Percentiles rank a stretch among this genome's conserved stretches.
phyloP scores from a whole-genome alignment of 768 basidiomycete species.

The Leccinum pellstonianum region DNA sequence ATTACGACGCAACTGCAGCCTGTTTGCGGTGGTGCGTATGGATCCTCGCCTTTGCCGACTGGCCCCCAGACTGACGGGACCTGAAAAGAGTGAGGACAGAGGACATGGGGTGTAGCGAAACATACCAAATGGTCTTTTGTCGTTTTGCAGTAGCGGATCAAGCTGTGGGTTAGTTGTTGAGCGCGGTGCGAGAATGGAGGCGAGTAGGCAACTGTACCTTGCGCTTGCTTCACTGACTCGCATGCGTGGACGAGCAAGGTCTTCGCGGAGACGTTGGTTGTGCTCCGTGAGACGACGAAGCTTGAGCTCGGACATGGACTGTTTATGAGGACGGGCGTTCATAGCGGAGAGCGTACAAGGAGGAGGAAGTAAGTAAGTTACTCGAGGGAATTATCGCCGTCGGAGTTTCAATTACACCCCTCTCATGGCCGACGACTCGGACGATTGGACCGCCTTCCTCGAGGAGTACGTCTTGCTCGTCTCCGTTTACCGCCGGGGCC shows the following conservation, averaged over 20 bases:
- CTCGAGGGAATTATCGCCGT: not conserved
- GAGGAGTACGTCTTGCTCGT: conserved; percentile 20
- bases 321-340: conserved; percentile 80
- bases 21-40: conserved; percentile 80
- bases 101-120: conserved; percentile 28
- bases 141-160: conserved; percentile 92
- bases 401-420: conserved; percentile 24
- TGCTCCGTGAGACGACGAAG: conserved; percentile 90
- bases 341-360: conserved; percentile 36
- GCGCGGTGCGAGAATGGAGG: not conserved
- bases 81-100: conserved; percentile 27
- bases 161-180: conserved; percentile 41
- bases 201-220: conserved; percentile 45
- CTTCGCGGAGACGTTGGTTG: conserved; percentile 83
- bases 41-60: conserved; percentile 85
- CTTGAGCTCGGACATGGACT: conserved; percentile 98
- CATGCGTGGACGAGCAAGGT: conserved; percentile 84
- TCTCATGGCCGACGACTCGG: conserved; percentile 23
- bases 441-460: conserved; percentile 31
- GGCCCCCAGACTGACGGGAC: conserved; percentile 95
- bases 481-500: not conserved
- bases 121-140: conserved; percentile 84
- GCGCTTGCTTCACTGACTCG: conserved; percentile 89
- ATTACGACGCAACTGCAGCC: conserved; percentile 73
- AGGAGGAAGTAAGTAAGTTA: conserved; percentile 10